Evolutionary conservation across 352 stramenopile genomes (phyloP).

Genomic region (Pythium dissimile): DNA sequence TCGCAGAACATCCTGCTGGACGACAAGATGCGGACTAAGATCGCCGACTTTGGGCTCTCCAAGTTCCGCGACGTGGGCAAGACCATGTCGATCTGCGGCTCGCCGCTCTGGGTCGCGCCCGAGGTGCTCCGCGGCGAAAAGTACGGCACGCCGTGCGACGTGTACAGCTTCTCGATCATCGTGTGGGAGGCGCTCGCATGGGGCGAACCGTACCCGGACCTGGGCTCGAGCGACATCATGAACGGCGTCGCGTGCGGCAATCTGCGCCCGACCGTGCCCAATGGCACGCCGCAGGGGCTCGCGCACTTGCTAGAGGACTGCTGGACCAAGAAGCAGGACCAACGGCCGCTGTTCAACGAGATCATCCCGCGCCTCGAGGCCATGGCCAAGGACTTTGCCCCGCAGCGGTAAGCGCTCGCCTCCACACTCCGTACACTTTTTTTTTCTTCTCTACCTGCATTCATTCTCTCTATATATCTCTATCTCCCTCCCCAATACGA

Average conservation of each 20-base stretch:
- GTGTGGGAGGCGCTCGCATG: constrained; percentile 82
- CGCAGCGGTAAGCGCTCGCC: constrained; percentile 9
- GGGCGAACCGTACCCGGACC: constrained; percentile 74
- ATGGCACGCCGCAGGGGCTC: constrained; percentile 52
- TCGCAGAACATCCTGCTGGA: constrained; percentile 75
- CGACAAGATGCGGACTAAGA: constrained; percentile 80
- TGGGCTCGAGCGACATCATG: constrained; percentile 85
- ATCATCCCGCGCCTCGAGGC: constrained; percentile 75
- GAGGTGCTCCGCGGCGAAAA: constrained; percentile 81
- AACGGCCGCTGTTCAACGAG: constrained; percentile 79
- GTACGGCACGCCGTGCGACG: constrained; percentile 75
- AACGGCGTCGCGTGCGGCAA: constrained; percentile 77
- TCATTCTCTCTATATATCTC: background rate
- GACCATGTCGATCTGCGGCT: constrained; percentile 85
- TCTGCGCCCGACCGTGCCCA: constrained; percentile 63
- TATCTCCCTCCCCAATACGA: background rate
- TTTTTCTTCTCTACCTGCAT: background rate
- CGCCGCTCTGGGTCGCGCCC: constrained; percentile 74
- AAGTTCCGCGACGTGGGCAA: constrained; percentile 86
- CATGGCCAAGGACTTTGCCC: constrained; percentile 70
- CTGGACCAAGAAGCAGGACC: constrained; percentile 84
- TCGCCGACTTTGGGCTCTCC: constrained; percentile 76
- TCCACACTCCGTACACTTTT: background rate
- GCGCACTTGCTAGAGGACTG: constrained; percentile 69
- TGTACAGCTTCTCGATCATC: constrained; percentile 90